Conservation (phyloP, 2,329 filamentous ascomycete genomes). For the Stagonosporopsis chrysanthemi region DNA sequence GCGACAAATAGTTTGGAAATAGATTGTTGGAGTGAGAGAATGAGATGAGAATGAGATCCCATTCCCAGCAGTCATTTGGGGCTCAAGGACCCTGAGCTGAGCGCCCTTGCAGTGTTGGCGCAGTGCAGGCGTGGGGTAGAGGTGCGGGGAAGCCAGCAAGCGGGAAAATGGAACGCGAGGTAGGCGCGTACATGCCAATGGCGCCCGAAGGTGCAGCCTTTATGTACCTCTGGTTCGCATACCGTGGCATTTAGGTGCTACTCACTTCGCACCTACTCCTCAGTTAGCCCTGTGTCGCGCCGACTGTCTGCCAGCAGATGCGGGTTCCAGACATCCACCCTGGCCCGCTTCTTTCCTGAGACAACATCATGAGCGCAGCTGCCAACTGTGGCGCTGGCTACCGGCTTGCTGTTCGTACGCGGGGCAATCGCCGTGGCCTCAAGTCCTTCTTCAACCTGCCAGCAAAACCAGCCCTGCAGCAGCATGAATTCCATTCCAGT, state of each 20-base stretch:
- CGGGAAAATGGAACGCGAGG: constrained; percentile 31
- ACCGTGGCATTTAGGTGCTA: constrained; percentile 24
- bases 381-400: constrained; percentile 37
- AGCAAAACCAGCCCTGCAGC: constrained; percentile 28
- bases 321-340: constrained; percentile 35
- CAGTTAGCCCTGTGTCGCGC: constrained; percentile 19
- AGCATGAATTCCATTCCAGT: constrained; percentile 29
- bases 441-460: constrained; percentile 21
- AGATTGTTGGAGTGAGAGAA: too few relatives aligned
- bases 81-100: constrained; percentile 8
- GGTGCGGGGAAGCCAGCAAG: constrained; percentile 37
- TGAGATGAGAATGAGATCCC: neutral
- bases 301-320: constrained; percentile 40
- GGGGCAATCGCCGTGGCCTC: constrained; percentile 26
- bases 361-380: constrained; percentile 43
- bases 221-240: constrained; percentile 34
- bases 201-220: constrained; percentile 31
- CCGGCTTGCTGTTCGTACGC: constrained; percentile 37
- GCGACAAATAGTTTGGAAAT: too few relatives aligned
- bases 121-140: constrained; percentile 20
- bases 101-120: constrained; percentile 14
- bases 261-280: constrained; percentile 22
- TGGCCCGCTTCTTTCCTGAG: constrained; percentile 29
- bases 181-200: constrained; percentile 22
- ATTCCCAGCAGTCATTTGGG: neutral